Evolutionary conservation across 345 rosid species (phyloP).

Genomic region (Eucalyptus sideroxylon): DNA sequence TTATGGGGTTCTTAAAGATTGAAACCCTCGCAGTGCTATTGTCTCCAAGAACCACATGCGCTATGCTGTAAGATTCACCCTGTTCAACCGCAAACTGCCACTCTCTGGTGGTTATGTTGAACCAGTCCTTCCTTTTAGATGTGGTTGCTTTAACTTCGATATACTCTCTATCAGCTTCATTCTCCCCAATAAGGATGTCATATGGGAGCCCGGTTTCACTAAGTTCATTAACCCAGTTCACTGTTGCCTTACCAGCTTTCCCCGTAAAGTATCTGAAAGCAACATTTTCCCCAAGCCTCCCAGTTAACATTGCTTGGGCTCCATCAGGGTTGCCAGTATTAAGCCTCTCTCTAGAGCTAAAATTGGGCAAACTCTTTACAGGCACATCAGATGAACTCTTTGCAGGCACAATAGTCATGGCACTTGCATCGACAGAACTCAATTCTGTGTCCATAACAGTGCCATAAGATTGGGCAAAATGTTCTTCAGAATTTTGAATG

Average conservation of each 20-base stretch:
- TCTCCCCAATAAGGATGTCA: conserved; percentile 44
- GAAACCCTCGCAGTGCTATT: conserved; percentile 47
- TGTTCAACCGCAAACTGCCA: conserved; percentile 77
- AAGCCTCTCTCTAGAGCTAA: conserved; percentile 45
- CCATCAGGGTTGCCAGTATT: conserved; percentile 34
- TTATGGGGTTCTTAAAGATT: conserved; percentile 44
- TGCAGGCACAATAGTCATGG: conserved; percentile 5
- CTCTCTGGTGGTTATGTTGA: conserved; percentile 65
- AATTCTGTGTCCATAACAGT: neutral
- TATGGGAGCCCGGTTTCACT: conserved; percentile 81
- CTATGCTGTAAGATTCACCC: conserved; percentile 58
- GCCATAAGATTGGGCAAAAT: neutral
- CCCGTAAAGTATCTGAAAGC: conserved; percentile 54
- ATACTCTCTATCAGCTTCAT: conserved; percentile 22
- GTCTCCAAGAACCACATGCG: conserved; percentile 45
- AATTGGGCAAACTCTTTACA: neutral
- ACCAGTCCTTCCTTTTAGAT: conserved; percentile 69
- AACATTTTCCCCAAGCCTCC: conserved; percentile 66
- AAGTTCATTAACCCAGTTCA: conserved; percentile 72
- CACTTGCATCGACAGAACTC: conserved; percentile 1
- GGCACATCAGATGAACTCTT: neutral
- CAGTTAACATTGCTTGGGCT: conserved; percentile 41
- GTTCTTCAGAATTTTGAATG: neutral
- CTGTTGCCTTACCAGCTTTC: conserved; percentile 19
- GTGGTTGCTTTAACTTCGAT: conserved; percentile 86